phyloP scores from a whole-genome alignment of 768 basidiomycete species.

The Sporobolomyces pararoseus region DNA sequence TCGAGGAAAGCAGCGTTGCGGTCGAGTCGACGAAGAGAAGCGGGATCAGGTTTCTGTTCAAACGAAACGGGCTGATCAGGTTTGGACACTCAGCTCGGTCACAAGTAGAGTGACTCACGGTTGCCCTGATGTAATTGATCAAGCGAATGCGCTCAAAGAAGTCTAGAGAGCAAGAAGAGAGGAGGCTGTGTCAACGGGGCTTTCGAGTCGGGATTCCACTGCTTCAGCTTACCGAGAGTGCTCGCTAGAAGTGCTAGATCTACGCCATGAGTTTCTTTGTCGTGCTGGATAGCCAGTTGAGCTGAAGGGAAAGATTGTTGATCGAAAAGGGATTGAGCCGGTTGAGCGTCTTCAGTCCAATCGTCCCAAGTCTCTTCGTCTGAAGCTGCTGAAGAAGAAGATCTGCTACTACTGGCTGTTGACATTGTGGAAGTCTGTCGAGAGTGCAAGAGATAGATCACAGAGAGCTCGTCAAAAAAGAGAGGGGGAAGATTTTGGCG shows the following conservation, averaged over 20 bases:
- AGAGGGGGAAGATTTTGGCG: neutral
- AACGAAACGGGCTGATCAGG: neutral
- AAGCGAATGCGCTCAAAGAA: slow-evolving; percentile 73
- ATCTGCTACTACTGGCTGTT: slow-evolving; percentile 4
- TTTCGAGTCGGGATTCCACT: too few species aligned
- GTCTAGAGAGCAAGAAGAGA: slow-evolving; percentile 53
- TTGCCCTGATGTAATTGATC: slow-evolving; percentile 80
- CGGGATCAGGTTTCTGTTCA: slow-evolving; percentile 58
- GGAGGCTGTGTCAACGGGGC: slow-evolving; percentile 4
- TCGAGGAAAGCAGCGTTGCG: slow-evolving; percentile 58
- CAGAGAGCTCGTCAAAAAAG: neutral
- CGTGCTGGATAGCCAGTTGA: slow-evolving; percentile 61
- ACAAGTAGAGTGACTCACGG: slow-evolving; percentile 52
- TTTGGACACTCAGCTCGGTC: slow-evolving; percentile 8
- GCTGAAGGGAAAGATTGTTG: slow-evolving; percentile 58
- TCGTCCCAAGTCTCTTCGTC: slow-evolving; percentile 41
- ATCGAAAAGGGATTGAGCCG: slow-evolving; percentile 72
- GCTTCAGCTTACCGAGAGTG: slow-evolving; percentile 57
- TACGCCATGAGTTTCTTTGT: slow-evolving; percentile 61
- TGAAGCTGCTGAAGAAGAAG: slow-evolving; percentile 4
- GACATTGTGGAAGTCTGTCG: neutral
- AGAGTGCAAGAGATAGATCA: neutral
- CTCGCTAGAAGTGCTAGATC: slow-evolving; percentile 58
- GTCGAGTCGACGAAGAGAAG: slow-evolving; percentile 45
- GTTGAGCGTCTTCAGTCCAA: slow-evolving; percentile 37